Base-by-base conservation (phyloP, 2,329 filamentous ascomycete species). In the Grosmannia serpens region DNA sequence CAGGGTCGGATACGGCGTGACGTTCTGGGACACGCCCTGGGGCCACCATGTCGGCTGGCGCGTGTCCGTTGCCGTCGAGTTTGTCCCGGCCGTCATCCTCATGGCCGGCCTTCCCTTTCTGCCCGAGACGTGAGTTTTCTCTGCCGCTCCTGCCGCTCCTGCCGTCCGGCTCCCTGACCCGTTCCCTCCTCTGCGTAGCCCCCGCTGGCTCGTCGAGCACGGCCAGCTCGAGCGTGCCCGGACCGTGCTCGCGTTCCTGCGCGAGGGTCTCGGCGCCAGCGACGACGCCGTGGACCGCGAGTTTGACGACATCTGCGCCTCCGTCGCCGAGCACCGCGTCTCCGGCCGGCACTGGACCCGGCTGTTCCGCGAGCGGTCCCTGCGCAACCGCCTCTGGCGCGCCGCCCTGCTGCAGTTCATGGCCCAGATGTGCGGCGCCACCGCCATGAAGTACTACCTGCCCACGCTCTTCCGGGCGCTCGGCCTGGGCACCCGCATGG, bases 391-490 rank as follows among this genome's bases (percentile, higher is more conserved):
- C 0, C 70, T 84, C 17, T 83, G 81, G 81, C 74, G 80, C 22
- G 79, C 79, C 1, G 74, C 78, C 0, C 68, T 82, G 1, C 70
- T 83, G 6, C 80, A 83, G 65, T 83, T 83, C 67, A 79, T 83
- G 77, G 77, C 78, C 0, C 79, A 82, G 63, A 79, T 83, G 77
- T 82, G 78, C 62, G 80, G 81, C 24, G 79, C 79, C 17, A 79
- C 79, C 0, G 79, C 79, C 3, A 82, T 83, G 72, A 83, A 83
- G 63, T 83, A 83, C 63, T 83, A 83, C 62, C 72, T 83, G 0
- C 80, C 80, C 0, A 75, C 74, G 0, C 75, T 82, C 10, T 77
- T 83, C 59, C 67, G 72, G 56, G 74, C 74, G 3, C 68, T 83
- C 1, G 80, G 81, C 0, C 67, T 83, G 1, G 69, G 70, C 44